Conservation (phyloP, 73 alveolate genomes). For the Paramecium caudatum region DNA sequence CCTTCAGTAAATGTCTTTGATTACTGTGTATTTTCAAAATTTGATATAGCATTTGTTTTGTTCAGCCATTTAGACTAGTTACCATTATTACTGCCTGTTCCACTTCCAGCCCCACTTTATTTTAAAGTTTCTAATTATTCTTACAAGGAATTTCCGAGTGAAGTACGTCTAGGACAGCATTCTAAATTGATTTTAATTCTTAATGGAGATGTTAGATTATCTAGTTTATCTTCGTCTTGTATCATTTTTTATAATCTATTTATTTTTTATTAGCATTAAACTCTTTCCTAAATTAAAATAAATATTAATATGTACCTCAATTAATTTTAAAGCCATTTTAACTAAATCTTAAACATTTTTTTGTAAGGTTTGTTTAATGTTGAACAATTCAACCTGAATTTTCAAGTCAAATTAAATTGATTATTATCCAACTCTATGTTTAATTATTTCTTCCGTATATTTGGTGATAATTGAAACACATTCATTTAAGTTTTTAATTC, state of each 20-base stretch:
- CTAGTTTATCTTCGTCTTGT: constrained; percentile 30
- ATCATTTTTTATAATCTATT: background rate
- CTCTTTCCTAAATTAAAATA: background rate
- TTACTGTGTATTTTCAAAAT: background rate
- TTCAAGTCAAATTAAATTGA: constrained; percentile 4
- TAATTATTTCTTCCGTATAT: constrained; percentile 17
- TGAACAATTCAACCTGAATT: background rate
- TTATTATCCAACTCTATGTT: background rate
- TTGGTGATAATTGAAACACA: background rate
- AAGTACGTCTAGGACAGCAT: background rate
- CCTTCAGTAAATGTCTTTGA: constrained; percentile 3
- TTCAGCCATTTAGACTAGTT: background rate
- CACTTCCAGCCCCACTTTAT: background rate
- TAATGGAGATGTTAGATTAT: constrained; percentile 18
- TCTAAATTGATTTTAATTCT: background rate
- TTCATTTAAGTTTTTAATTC: constrained; percentile 12
- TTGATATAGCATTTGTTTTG: background rate
- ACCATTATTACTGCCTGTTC: too few relatives aligned
- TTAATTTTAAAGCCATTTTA: background rate
- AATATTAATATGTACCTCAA: background rate
- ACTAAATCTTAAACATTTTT: background rate
- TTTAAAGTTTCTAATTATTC: background rate
- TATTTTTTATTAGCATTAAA: background rate
- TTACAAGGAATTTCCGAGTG: background rate
- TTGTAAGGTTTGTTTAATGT: background rate